Percentiles rank a stretch among this genome's conserved stretches.
Evolutionary conservation across 768 basidiomycete species (phyloP).

Genomic region (Trametes cubensis): DNA sequence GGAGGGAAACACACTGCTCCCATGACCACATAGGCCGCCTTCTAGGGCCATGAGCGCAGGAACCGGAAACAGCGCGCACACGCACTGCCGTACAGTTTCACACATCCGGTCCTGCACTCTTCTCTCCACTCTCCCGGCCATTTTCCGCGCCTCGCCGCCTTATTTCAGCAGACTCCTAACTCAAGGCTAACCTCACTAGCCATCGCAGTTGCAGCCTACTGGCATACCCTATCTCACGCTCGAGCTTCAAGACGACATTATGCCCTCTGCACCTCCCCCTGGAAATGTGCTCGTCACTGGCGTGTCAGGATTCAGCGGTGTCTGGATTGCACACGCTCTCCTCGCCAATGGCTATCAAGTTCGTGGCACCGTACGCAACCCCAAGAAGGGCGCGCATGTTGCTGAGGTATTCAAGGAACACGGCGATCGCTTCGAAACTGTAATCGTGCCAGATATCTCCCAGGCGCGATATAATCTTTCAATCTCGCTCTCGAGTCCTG

Average conservation of each 20-base stretch:
- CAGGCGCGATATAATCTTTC: constrained; percentile 35
- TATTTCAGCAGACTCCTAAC: no score
- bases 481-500: background rate
- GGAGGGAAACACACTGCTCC: no score
- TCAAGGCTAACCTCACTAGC: no score
- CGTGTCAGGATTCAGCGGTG: constrained; percentile 30
- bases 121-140: no score
- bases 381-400: constrained; percentile 46
- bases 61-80: no score
- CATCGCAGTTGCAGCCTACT: no score
- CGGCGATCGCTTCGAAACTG: constrained; percentile 42
- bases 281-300: constrained; percentile 30
- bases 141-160: no score
- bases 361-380: constrained; percentile 47
- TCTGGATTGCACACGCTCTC: constrained; percentile 36
- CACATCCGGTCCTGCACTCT: no score
- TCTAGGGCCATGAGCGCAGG: no score
- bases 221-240: background rate
- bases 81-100: no score
- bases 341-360: constrained; percentile 42
- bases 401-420: constrained; percentile 39
- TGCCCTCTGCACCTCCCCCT: constrained; percentile 29
- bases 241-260: background rate
- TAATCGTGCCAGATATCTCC: constrained; percentile 51
- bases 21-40: no score